Evolutionary conservation across 2,329 filamentous ascomycete species (phyloP).

Genomic region (Hirsutella minnesotensis): DNA sequence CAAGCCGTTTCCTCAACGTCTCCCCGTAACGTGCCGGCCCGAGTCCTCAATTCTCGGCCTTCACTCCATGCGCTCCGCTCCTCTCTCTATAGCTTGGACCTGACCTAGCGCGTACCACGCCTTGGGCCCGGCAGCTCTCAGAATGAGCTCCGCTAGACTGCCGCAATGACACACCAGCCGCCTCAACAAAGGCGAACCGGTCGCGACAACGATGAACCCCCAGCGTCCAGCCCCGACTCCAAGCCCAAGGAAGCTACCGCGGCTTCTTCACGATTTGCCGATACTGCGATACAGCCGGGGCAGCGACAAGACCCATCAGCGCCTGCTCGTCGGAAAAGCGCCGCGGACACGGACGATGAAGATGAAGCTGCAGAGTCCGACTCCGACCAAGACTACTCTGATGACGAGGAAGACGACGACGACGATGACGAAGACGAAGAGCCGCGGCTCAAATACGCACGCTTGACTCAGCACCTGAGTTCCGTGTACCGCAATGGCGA

Average conservation of each 20-base stretch:
- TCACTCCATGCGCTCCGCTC: not conserved
- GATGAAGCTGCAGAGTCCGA: constrained; percentile 14
- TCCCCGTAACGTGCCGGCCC: not conserved
- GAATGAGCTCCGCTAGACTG: constrained; percentile 16
- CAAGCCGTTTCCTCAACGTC: not conserved
- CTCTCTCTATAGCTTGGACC: not conserved
- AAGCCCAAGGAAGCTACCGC: not conserved
- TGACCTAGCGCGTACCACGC: constrained; percentile 1
- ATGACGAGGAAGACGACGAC: constrained; percentile 31
- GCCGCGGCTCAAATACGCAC: constrained; percentile 84
- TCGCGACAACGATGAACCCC: constrained; percentile 8
- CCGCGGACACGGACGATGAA: constrained; percentile 2
- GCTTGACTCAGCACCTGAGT: constrained; percentile 68
- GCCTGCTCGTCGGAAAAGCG: too few species aligned
- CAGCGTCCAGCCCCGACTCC: not conserved
- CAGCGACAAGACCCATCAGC: not conserved
- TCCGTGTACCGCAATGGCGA: constrained; percentile 88
- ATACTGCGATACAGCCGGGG: too few species aligned
- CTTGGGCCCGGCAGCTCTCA: constrained; percentile 9
- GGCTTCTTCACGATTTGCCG: too few species aligned
- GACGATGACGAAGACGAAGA: constrained; percentile 75
- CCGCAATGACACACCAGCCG: constrained; percentile 30
- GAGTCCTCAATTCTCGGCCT: not conserved
- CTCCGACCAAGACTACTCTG: constrained; percentile 23
- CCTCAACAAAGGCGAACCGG: constrained; percentile 15